Percentiles rank a stretch among this genome's conserved stretches.
phyloP scores from a whole-genome alignment of 1,284 basidiomycete species.

The Trametes hirsuta region DNA sequence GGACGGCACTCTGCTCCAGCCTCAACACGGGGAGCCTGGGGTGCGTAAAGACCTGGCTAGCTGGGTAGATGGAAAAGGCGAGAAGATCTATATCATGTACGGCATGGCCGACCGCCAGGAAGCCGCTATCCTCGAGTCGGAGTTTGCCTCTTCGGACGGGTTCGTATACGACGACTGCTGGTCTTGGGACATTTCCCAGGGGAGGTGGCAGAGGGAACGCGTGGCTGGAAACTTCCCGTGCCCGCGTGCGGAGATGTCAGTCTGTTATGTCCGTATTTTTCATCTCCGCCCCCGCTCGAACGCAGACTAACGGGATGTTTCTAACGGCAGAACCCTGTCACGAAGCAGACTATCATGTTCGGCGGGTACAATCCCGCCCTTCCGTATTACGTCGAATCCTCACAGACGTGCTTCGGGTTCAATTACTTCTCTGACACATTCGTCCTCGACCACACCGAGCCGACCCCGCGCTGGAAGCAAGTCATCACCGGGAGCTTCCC shows the following conservation, averaged over 20 bases:
- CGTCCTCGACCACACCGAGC: constrained; percentile 32
- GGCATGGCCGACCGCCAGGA: constrained; percentile 40
- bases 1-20: constrained; percentile 3
- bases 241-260: constrained; percentile 41
- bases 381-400: constrained; percentile 27
- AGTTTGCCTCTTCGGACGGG: constrained; percentile 30
- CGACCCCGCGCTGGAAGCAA: constrained; percentile 31
- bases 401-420: constrained; percentile 33
- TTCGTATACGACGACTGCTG: constrained; percentile 45
- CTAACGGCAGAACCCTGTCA: constrained; percentile 36
- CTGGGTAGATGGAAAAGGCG: constrained; percentile 35
- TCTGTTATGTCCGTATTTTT: constrained; percentile 37
- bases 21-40: constrained; percentile 28
- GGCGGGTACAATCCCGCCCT: constrained; percentile 44
- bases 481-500: constrained; percentile 39
- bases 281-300: not conserved
- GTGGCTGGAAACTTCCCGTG: constrained; percentile 42
- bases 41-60: constrained; percentile 36
- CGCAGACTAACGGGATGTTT: not conserved
- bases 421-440: constrained; percentile 43
- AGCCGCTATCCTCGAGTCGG: constrained; percentile 28
- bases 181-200: constrained; percentile 41
- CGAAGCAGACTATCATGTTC: constrained; percentile 42
- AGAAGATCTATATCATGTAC: constrained; percentile 40
- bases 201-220: constrained; percentile 42